Conservation (phyloP, 768 basidiomycete genomes). For the Boletales sp. region DNA sequence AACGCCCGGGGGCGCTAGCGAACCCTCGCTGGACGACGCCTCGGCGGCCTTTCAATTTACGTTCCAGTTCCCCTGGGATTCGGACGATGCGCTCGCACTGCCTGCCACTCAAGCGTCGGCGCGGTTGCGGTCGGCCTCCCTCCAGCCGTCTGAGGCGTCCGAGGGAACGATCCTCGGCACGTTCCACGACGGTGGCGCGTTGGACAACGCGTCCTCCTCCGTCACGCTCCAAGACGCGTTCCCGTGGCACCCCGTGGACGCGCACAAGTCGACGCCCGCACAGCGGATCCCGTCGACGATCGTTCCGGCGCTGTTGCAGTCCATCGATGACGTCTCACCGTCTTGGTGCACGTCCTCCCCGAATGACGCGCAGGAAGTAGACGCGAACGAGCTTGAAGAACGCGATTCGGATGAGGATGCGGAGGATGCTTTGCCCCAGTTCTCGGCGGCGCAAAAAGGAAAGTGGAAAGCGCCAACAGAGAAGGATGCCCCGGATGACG, state of each 20-base stretch:
- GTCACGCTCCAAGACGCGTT: constrained; percentile 8
- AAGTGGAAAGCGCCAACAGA: constrained; percentile 8
- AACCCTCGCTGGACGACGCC: too few relatives aligned
- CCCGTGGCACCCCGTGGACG: constrained; percentile 2
- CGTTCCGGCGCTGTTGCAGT: constrained; percentile 16
- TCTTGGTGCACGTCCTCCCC: not conserved
- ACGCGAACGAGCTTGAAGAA: not conserved
- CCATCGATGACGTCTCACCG: not conserved
- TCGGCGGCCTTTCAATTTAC: not conserved
- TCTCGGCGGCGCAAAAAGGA: constrained; percentile 11
- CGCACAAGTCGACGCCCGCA: not conserved
- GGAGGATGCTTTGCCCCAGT: not conserved
- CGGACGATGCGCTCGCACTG: not conserved
- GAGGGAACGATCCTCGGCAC: not conserved
- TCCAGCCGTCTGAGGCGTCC: constrained; percentile 1
- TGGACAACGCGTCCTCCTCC: constrained; percentile 10
- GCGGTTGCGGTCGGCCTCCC: not conserved
- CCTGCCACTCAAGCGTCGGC: not conserved
- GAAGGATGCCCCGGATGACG: not conserved
- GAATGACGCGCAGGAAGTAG: not conserved
- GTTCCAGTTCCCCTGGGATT: not conserved
- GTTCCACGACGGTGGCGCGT: not conserved
- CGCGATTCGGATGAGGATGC: not conserved
- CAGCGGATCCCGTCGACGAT: constrained; percentile 14
- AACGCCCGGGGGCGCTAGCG: too few relatives aligned